A percentile compares a stretch with the other conserved stretches of the same genome.
Evolutionary conservation across 805 yeast genomes (phyloP).

Genomic region (Starmerella vaccinii): DNA sequence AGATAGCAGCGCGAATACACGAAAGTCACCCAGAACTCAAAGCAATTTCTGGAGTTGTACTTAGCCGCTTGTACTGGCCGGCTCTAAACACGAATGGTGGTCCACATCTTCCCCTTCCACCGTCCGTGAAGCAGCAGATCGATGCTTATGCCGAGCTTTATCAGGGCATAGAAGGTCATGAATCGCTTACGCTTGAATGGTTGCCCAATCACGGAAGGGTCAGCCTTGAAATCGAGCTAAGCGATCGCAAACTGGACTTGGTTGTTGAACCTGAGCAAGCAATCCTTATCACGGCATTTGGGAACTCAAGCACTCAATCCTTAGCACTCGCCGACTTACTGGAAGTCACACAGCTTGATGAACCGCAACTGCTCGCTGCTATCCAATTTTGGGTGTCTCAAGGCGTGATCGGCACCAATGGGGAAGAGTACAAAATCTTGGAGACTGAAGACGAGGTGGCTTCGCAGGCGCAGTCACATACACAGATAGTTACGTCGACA

Average conservation of each 20-base stretch:
- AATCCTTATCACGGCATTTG: constrained; percentile 38
- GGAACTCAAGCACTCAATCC: constrained; percentile 16
- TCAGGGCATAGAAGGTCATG: constrained; percentile 28
- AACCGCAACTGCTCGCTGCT: constrained; percentile 34
- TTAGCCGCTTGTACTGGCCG: constrained; percentile 82
- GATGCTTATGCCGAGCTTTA: constrained; percentile 39
- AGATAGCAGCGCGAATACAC: constrained; percentile 19
- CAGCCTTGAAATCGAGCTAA: constrained; percentile 47
- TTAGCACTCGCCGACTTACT: constrained; percentile 32
- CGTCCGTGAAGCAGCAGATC: constrained; percentile 23
- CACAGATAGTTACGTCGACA: constrained; percentile 23
- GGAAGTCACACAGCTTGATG: constrained; percentile 36
- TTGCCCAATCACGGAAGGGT: constrained; percentile 55
- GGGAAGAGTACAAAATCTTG: constrained; percentile 35
- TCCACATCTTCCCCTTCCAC: background rate
- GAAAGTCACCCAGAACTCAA: constrained; percentile 11
- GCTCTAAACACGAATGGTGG: background rate
- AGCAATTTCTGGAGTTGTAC: constrained; percentile 45
- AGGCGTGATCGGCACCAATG: constrained; percentile 41
- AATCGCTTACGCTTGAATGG: constrained; percentile 52
- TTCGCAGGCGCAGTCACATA: constrained; percentile 21
- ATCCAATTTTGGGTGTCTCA: constrained; percentile 55
- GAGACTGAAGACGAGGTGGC: constrained; percentile 27
- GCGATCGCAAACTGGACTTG: constrained; percentile 35
- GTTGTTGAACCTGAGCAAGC: constrained; percentile 64